Evolutionary conservation across 306 rosid species (phyloP).

Genomic region (Geum urbanum): DNA sequence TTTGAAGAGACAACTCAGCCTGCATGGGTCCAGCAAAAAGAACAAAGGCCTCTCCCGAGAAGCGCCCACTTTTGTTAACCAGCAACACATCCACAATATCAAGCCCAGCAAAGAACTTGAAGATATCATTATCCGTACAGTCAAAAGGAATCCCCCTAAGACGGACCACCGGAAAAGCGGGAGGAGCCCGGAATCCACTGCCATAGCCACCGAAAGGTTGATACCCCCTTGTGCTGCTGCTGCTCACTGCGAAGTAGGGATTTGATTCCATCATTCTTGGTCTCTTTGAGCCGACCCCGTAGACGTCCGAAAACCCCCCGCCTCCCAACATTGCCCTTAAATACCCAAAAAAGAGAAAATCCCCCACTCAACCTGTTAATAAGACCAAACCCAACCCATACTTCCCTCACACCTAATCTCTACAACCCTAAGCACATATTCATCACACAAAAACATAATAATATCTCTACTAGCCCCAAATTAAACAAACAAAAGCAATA

Average conservation of each 20-base stretch:
- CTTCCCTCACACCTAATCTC: conserved; percentile 63
- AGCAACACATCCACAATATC: conserved; percentile 90
- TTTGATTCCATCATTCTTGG: conserved; percentile 99
- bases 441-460: conserved; percentile 10
- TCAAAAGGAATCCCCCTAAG: conserved; percentile 98
- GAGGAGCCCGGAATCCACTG: conserved; percentile 37
- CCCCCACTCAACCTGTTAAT: conserved; percentile 98
- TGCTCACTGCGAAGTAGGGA: conserved; percentile 99
- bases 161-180: conserved; percentile 87
- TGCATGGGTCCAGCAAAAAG: conserved; percentile 93
- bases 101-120: conserved; percentile 94
- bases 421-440: conserved; percentile 29
- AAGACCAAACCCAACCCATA: conserved; percentile 88
- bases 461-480: conserved; percentile 14
- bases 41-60: conserved; percentile 95
- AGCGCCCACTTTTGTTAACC: conserved; percentile 93
- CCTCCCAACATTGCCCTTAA: conserved; percentile 99
- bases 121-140: conserved; percentile 87
- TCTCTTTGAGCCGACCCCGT: conserved; percentile 99
- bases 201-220: conserved; percentile 42
- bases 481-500: not conserved
- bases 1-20: conserved; percentile 82
- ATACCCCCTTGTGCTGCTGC: conserved; percentile 59
- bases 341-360: conserved; percentile 76
- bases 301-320: conserved; percentile 99